Conservation (phyloP, 805 yeast species). For the Groenewaldozyma tartarivorans region DNA sequence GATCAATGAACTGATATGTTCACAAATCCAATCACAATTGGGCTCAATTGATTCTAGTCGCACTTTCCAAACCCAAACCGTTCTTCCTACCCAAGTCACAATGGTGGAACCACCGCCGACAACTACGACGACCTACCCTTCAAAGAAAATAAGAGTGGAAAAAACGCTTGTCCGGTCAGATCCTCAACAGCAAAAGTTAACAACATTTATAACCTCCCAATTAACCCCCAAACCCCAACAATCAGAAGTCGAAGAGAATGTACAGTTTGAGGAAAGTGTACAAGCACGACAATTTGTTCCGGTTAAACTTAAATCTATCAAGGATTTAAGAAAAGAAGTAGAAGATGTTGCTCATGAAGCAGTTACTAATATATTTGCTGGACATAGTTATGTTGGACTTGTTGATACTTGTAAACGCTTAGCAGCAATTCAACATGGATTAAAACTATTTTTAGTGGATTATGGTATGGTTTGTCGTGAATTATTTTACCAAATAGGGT, state of each 20-base stretch:
- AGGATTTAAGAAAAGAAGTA: slow-evolving; percentile 43
- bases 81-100: slow-evolving; percentile 27
- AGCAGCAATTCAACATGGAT: slow-evolving; percentile 78
- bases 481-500: slow-evolving; percentile 71
- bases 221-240: not conserved
- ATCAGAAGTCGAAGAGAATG: slow-evolving; percentile 4
- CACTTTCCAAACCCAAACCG: slow-evolving; percentile 55
- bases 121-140: not conserved
- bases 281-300: not conserved
- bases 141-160: slow-evolving; percentile 38
- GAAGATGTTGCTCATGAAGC: slow-evolving; percentile 38
- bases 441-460: slow-evolving; percentile 68
- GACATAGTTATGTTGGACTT: slow-evolving; percentile 69
- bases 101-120: not conserved
- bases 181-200: slow-evolving; percentile 47
- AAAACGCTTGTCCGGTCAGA: slow-evolving; percentile 66
- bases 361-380: slow-evolving; percentile 58
- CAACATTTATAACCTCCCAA: slow-evolving; percentile 23
- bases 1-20: slow-evolving; percentile 54
- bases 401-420: slow-evolving; percentile 64
- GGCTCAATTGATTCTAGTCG: slow-evolving; percentile 57
- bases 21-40: slow-evolving; percentile 40
- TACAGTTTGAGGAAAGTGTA: not conserved
- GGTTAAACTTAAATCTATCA: slow-evolving; percentile 29
- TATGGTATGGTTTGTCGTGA: slow-evolving; percentile 61